Conservation (phyloP, 441 rosid species). For the Eugenia klotzschiana region DNA sequence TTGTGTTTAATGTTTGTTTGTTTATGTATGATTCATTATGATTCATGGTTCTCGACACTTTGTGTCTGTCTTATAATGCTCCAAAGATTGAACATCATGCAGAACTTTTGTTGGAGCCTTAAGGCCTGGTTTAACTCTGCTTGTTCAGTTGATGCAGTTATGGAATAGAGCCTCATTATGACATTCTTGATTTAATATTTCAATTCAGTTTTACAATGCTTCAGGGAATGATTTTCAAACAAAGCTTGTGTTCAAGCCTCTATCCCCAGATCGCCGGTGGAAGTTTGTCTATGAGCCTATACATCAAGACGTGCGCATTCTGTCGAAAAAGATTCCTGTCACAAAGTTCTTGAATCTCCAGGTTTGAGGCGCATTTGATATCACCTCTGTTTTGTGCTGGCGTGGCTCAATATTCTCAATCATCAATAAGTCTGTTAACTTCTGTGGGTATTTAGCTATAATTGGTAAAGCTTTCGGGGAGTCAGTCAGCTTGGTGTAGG, state of each 20-base stretch:
- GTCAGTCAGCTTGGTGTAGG: conserved; percentile 31
- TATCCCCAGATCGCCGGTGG: conserved; percentile 62
- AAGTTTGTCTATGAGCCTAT: conserved; percentile 70
- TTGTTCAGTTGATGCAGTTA: background rate
- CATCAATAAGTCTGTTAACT: background rate
- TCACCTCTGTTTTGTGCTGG: background rate
- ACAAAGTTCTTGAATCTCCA: conserved; percentile 78
- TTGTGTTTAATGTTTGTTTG: background rate
- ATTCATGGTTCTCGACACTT: background rate
- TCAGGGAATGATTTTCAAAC: conserved; percentile 44
- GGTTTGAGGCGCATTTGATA: conserved; percentile 25
- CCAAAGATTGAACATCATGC: background rate
- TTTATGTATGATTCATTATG: background rate
- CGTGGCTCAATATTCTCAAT: background rate
- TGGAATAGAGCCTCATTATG: background rate
- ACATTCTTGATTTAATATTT: background rate
- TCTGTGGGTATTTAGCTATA: background rate
- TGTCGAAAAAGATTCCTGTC: conserved; percentile 76
- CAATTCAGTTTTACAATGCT: conserved; percentile 6
- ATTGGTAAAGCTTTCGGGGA: background rate
- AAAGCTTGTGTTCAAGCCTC: conserved; percentile 78
- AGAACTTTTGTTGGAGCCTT: background rate
- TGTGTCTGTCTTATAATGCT: background rate
- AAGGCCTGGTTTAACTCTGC: background rate
- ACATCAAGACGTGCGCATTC: conserved; percentile 51